Base-by-base conservation (phyloP, 139 green algal species). In the Chlamydomonas asymmetrica region DNA sequence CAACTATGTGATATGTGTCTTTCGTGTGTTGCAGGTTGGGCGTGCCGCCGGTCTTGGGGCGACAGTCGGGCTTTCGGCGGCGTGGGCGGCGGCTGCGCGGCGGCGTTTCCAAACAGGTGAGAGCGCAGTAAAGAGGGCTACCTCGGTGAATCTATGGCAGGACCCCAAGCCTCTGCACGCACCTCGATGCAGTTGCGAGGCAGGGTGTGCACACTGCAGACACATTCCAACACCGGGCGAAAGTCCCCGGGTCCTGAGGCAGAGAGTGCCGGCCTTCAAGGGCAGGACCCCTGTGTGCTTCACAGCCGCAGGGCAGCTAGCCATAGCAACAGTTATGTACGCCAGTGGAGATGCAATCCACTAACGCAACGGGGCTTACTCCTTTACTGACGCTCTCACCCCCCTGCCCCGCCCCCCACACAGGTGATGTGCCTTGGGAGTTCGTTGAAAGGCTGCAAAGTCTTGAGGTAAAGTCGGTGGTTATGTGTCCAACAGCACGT, bases 281-380 rank as follows among this genome's bases (percentile, higher is more conserved):
- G 90, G 91, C 82, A 97, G 90, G 93, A 95, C 93, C 94, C 87
- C 78, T 37, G 27, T 60, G 81, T 37, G 86, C 81, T 63, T 69
- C 74, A 71, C 66, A 49, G 89, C 87, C 66, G 84, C 25, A 74
- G 88, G 89, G 93, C 92, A 97, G 93, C 92, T 98, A 81, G 93
- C 94, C 94, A 93, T 93, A 93, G 88, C 88, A 80, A 98, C 94
- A 98, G 94, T 98, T 89, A 98, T 98, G 93, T 98, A 80, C n/a
- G 91, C 89, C 94, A 94, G 89, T 91, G 87, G 87, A 86, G 81
- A 81, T 41, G 35, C 79, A 88, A 90, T 84, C 79, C 87, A 91
- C 81, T 65, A 98, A 98, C 94, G 87, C 83, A 98, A 98, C 92
- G 94, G 94, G 93, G 94, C 94, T 98, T 97, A 98, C 93, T 98